Percentiles rank a stretch among this genome's conserved stretches.
Evolutionary conservation across 768 basidiomycete species (phyloP).

Genomic region (Lactarius quietus): DNA sequence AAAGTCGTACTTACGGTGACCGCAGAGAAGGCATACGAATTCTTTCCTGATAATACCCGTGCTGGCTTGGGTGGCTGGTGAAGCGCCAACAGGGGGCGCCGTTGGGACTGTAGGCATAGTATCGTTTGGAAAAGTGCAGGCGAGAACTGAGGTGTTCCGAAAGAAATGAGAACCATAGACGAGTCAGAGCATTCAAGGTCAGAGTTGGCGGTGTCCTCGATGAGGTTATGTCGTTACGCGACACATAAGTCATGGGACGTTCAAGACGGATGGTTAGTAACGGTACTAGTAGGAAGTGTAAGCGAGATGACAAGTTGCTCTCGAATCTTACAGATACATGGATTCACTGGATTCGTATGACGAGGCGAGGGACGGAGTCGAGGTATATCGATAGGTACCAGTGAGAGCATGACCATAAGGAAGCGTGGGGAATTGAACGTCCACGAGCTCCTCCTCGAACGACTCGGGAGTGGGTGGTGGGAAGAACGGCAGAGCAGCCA

Average conservation of each 20-base stretch:
- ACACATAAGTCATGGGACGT: no score
- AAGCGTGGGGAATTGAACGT: not conserved
- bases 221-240: no score
- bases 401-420: not conserved
- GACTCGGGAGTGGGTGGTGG: not conserved
- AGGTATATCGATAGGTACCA: no score
- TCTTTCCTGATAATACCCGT: not conserved
- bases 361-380: not conserved
- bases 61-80: not conserved
- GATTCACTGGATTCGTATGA: not conserved
- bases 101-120: not conserved
- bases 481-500: not conserved
- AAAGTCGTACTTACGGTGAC: not conserved
- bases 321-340: no score
- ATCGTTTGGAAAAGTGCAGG: not conserved
- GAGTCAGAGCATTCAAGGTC: not conserved
- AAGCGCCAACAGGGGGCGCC: not conserved
- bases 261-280: no score
- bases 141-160: not conserved
- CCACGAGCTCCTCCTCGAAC: not conserved
- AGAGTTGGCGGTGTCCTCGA: not conserved
- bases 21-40: not conserved
- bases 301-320: no score
- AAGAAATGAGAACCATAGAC: not conserved
- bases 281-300: no score